Conservation (phyloP, 257 asterid genomes). For the Solanum clarkiae region DNA sequence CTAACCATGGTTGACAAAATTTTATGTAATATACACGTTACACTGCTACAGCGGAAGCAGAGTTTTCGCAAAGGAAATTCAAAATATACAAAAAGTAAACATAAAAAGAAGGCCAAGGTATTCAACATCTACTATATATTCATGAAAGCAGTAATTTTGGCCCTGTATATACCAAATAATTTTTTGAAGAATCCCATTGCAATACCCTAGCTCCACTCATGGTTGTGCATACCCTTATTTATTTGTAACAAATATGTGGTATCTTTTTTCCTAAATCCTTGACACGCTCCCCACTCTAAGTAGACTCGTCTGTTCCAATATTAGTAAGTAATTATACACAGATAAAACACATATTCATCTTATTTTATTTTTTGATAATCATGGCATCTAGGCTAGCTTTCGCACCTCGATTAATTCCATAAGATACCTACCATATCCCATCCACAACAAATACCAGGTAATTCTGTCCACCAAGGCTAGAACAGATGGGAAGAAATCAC, state of each 20-base stretch:
- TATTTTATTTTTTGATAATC: neutral
- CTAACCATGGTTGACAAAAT: neutral
- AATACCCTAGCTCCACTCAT: neutral
- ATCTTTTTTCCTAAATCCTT: neutral
- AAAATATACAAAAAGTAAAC: neutral
- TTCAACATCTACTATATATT: neutral
- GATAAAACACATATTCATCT: neutral
- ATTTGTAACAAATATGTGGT: neutral
- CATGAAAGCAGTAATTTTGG: neutral
- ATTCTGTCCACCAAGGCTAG: neutral
- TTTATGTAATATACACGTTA: neutral
- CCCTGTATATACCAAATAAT: fast-evolving
- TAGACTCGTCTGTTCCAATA: neutral
- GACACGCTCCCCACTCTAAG: neutral
- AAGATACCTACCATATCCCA: neutral
- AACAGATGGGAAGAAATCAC: neutral
- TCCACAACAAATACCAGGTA: neutral
- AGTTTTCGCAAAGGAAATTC: neutral
- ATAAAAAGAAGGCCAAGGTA: neutral
- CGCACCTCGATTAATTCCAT: neutral
- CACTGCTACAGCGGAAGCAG: neutral
- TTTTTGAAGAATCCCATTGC: neutral
- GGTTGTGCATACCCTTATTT: neutral
- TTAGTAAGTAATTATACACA: neutral
- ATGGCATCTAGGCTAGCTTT: neutral